Evolutionary conservation across 225 moss, liverwort and hornwort species (phyloP).

Genomic region (Takakia lepidozioides): DNA sequence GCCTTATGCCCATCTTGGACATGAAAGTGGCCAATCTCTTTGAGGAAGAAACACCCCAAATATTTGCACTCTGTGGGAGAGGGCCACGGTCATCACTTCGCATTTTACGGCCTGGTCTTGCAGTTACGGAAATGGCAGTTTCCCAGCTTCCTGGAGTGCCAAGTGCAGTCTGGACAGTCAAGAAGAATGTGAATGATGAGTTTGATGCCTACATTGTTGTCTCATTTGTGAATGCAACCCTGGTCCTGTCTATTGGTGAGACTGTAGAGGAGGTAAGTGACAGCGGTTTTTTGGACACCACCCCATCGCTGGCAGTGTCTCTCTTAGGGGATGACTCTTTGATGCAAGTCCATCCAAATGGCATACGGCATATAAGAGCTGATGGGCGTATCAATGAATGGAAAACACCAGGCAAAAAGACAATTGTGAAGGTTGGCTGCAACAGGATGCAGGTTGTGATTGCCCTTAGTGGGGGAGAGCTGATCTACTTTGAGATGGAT

Average conservation of each 20-base stretch:
- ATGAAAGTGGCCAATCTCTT: conserved; percentile 98
- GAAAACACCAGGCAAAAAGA: conserved; percentile 99
- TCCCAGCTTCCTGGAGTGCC: conserved; percentile 98
- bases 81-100: conserved; percentile 88
- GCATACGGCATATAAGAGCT: conserved; percentile 94
- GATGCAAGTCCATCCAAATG: conserved; percentile 98
- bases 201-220: conserved; percentile 99
- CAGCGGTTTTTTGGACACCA: conserved; percentile 96
- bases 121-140: conserved; percentile 98
- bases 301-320: conserved; percentile 89
- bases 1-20: conserved; percentile 98
- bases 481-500: conserved; percentile 99
- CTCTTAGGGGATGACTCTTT: conserved; percentile 90
- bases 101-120: conserved; percentile 89
- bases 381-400: conserved; percentile 99
- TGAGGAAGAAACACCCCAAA: conserved; percentile 89
- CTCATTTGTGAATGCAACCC: conserved; percentile 90
- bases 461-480: conserved; percentile 94
- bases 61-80: conserved; percentile 84
- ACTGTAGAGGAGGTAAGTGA: conserved; percentile 98
- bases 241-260: conserved; percentile 96
- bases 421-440: conserved; percentile 89
- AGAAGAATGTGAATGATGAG: conserved; percentile 83
- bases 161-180: conserved; percentile 98
- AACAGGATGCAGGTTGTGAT: conserved; percentile 99